Conservation (phyloP, 345 rosid species). For the Arabidopsis suecica region DNA sequence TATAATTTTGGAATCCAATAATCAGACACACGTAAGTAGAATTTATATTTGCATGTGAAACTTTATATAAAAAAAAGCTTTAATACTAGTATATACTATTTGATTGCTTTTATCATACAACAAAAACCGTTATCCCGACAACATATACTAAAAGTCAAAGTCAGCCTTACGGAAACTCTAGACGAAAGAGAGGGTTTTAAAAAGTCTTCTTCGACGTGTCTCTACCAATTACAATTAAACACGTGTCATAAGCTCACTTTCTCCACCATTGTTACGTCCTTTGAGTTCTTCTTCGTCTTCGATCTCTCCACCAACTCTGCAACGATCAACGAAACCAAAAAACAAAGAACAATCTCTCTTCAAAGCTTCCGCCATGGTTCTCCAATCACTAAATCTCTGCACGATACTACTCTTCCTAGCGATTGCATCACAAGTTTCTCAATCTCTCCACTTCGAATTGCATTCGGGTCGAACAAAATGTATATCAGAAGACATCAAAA, state of each 20-base stretch:
- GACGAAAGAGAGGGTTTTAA: neutral
- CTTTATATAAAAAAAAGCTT: too few species aligned
- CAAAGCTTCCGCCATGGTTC: constrained; percentile 42
- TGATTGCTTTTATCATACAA: too few species aligned
- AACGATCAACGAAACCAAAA: constrained; percentile 2
- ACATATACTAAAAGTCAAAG: neutral
- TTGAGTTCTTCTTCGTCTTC: constrained; percentile 1
- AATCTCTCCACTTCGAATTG: constrained; percentile 77
- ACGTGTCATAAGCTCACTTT: constrained; percentile 36
- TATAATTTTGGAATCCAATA: neutral
- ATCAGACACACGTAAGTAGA: neutral
- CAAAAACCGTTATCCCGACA: too few species aligned
- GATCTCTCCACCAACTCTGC: constrained; percentile 5
- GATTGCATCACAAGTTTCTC: constrained; percentile 42
- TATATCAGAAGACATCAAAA: constrained; percentile 84
- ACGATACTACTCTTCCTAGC: constrained; percentile 28
- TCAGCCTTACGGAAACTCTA: constrained; percentile 15
- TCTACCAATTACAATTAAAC: constrained; percentile 34
- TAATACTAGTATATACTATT: too few species aligned
- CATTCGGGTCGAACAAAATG: constrained; percentile 84
- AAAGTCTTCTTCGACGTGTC: constrained; percentile 40
- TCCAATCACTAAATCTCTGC: constrained; percentile 21
- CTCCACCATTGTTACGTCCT: neutral
- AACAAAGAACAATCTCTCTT: neutral
- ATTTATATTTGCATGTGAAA: constrained; percentile 5